Conservation (phyloP, 495 filamentous ascomycete genomes). For the Penicillium canescens region DNA sequence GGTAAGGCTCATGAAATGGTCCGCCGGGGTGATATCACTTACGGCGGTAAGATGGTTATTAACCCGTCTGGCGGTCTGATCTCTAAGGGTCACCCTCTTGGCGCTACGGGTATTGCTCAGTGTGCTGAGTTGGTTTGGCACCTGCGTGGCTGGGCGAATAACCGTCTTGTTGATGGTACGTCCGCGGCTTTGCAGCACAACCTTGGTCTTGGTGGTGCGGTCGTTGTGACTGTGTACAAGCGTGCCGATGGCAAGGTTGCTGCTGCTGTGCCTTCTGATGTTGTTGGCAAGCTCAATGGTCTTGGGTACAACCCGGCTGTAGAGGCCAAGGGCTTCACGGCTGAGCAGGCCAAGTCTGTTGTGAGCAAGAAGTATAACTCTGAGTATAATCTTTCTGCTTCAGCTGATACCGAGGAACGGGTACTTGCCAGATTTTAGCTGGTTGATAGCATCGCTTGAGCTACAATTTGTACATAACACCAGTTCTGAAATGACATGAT, state of each 20-base stretch:
- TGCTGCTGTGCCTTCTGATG: constrained; percentile 52
- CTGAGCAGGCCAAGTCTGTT: constrained; percentile 68
- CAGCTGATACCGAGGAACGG: constrained; percentile 62
- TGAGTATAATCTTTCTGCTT: constrained; percentile 65
- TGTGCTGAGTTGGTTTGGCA: constrained; percentile 98
- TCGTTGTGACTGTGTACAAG: constrained; percentile 86
- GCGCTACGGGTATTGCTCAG: constrained; percentile 90
- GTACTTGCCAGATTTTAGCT: constrained; percentile 62
- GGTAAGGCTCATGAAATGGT: constrained; percentile 96
- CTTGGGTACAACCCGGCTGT: constrained; percentile 94
- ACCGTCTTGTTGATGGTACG: constrained; percentile 70
- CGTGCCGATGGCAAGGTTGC: constrained; percentile 75
- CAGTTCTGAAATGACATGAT: constrained; percentile 13
- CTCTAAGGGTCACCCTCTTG: constrained; percentile 93
- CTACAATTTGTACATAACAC: constrained; percentile 19
- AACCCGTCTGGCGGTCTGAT: constrained; percentile 95
- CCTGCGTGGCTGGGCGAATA: constrained; percentile 93
- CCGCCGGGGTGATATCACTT: constrained; percentile 84
- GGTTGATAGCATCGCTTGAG: not conserved
- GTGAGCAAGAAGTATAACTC: constrained; percentile 67
- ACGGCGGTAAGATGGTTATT: constrained; percentile 82
- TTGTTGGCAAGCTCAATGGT: constrained; percentile 61
- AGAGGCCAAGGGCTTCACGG: constrained; percentile 82
- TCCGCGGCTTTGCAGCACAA: constrained; percentile 87
- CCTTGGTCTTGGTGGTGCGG: constrained; percentile 87